A percentile compares a stretch with the other conserved stretches of the same genome.
Evolutionary conservation across 768 basidiomycete genomes (phyloP).

Genomic region (Mycena kentingensis): DNA sequence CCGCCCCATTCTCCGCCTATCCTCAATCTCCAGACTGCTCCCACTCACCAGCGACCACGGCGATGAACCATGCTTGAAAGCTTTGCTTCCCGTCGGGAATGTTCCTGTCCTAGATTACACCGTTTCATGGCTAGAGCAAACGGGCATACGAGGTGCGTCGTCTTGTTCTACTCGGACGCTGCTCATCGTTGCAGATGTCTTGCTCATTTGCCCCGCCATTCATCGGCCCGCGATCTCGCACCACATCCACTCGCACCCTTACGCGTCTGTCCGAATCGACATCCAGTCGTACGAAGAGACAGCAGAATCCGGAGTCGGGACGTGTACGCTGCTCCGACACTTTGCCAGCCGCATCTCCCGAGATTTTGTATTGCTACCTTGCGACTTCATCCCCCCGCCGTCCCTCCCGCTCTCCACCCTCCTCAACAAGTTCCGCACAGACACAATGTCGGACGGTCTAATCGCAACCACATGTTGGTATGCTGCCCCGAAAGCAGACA

Average conservation of each 20-base stretch:
- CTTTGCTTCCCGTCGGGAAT: conserved; percentile 85
- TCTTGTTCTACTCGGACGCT: conserved; percentile 5
- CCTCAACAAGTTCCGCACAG: conserved; percentile 81
- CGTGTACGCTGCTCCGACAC: conserved; percentile 73
- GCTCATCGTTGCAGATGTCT: conserved; percentile 59
- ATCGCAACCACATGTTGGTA: conserved; percentile 74
- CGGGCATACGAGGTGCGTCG: conserved; percentile 75
- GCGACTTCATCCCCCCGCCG: conserved; percentile 84
- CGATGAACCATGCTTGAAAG: conserved; percentile 83
- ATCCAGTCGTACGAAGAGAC: conserved; percentile 81
- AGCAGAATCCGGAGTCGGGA: conserved; percentile 64
- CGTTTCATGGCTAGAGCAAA: conserved; percentile 83
- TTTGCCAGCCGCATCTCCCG: conserved; percentile 74
- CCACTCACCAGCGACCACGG: conserved; percentile 79
- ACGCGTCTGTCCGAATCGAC: conserved; percentile 71
- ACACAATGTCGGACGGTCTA: conserved; percentile 61
- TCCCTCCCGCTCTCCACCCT: conserved; percentile 68
- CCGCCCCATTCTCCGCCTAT: neutral
- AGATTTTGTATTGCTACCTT: conserved; percentile 89
- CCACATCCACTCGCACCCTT: conserved; percentile 79
- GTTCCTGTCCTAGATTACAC: conserved; percentile 84
- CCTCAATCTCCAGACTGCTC: conserved; percentile 50
- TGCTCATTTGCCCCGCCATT: conserved; percentile 79
- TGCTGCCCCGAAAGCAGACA: conserved; percentile 50
- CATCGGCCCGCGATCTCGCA: conserved; percentile 80